Evolutionary conservation across 306 rosid species (phyloP).

Genomic region (Cucumis cinereus): DNA sequence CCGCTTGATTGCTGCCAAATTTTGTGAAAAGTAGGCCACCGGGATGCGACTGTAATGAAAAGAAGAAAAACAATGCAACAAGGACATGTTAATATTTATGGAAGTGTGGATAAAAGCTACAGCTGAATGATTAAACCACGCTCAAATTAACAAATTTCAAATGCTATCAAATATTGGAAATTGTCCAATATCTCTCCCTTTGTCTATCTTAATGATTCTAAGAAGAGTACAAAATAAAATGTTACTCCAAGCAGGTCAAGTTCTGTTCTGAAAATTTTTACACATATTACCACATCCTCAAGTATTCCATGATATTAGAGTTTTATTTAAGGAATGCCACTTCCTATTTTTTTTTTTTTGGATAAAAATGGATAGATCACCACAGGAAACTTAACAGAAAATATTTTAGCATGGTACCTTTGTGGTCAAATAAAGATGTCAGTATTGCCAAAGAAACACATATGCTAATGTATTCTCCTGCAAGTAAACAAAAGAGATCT

Average conservation of each 20-base stretch:
- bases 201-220: neutral
- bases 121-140: neutral
- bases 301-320: neutral
- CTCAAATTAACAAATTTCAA: neutral
- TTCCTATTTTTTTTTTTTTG: neutral
- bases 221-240: neutral
- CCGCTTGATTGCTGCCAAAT: slow-evolving; percentile 97
- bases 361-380: neutral
- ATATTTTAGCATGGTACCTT: slow-evolving; percentile 51
- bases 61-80: neutral
- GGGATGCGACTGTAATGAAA: no score
- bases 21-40: slow-evolving; percentile 96
- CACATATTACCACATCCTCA: neutral
- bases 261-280: neutral
- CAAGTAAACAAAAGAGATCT: slow-evolving; percentile 10
- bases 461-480: slow-evolving; percentile 84
- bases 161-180: neutral
- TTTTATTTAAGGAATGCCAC: neutral
- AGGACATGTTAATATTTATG: neutral
- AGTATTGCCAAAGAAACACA: slow-evolving; percentile 78
- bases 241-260: neutral
- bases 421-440: slow-evolving; percentile 51
- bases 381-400: neutral
- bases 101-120: neutral
- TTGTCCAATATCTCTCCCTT: neutral